These are phyloP conservation scores for Penicillium subrubescens DNA, from an alignment of 495 filamentous ascomycete genomes.

Conservation along the genomic window DNA sequence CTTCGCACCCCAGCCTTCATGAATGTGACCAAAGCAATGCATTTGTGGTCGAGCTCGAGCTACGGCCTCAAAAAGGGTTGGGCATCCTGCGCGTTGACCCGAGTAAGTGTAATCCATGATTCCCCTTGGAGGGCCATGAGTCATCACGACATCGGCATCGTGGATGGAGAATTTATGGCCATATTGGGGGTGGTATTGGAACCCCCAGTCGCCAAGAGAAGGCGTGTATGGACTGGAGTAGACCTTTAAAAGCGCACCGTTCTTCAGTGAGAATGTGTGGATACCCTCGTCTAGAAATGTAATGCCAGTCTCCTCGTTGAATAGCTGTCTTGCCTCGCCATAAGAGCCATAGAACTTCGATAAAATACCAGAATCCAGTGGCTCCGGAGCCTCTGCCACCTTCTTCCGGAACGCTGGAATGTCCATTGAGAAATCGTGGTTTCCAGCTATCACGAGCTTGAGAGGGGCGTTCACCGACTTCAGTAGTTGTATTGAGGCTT, in stretches of 20 bases:
- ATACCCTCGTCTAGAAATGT: constrained; percentile 64
- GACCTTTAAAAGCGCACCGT: constrained; percentile 60
- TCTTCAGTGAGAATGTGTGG: constrained; percentile 53
- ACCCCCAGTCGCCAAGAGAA: constrained; percentile 57
- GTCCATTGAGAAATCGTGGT: constrained; percentile 71
- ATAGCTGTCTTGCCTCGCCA: constrained; percentile 31
- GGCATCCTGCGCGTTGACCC: constrained; percentile 54
- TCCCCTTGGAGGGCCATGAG: constrained; percentile 66
- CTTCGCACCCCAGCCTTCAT: constrained; percentile 67
- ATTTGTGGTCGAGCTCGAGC: constrained; percentile 55
- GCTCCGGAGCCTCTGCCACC: constrained; percentile 27
- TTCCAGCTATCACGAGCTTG: constrained; percentile 76
- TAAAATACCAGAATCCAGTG: constrained; percentile 30
- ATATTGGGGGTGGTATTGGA: constrained; percentile 54
- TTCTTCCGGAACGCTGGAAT: constrained; percentile 34
- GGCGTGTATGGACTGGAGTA: constrained; percentile 71
- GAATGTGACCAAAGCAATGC: constrained; percentile 77
- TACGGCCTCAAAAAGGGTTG: constrained; percentile 57
- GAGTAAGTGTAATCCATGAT: constrained; percentile 51
- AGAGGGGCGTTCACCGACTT: constrained; percentile 56
- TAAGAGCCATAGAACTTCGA: constrained; percentile 31
- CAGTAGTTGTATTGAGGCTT: constrained; percentile 50
- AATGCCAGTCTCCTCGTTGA: constrained; percentile 47
- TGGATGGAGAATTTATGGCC: constrained; percentile 52
- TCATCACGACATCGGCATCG: constrained; percentile 62